Evolutionary conservation across 345 rosid species (phyloP), one percentile per base, ranked within the genome.

Genomic region (Rhizophora mangle): DNA sequence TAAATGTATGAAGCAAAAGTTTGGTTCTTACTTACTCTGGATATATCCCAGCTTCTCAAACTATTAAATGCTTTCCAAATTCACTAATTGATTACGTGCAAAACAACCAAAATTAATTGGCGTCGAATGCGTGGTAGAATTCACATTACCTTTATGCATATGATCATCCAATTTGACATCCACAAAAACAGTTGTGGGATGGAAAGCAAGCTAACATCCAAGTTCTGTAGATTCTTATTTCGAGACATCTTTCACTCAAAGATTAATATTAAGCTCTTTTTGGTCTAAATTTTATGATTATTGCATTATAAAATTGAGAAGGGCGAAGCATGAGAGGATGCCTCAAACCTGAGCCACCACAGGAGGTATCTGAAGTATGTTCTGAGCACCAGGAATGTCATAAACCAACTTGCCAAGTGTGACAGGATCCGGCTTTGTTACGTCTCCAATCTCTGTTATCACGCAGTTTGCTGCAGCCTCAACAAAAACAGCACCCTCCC

Each of bases 291-390:
- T 43, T 43, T 43, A 15, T 3, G 16, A 43, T 43, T 43, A 43
- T 43, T 13, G 49, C 2, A 6, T 29, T 10, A 10, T 29, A 20
- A 20, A 10, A 16, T 18, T 62, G 16, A 62, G 31, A 30, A 31
- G 13, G 34, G 43, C 3, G 20, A 13, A 52, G 59, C 10, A 31
- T 53, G 6, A 65, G 26, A 3, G 47, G 27, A 58, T n/a, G 19
- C 27, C 6, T 26, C 29, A 69, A 47, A 93, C 98, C 96, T 93
- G 96, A 84, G 97, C 97, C 0, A 85, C 82, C n/a, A 93, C 83
- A 72, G 88, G 98, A 74, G 98, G 98, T 46, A 89, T 86, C 63
- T 93, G 89, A n/a, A 93, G 85, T 62, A 93, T 86, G 76, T 85
- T 93, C 56, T 83, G 87, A 8, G 98, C 96, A 27, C 83, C 94